Evolutionary conservation across 805 yeast genomes (phyloP).

Genomic region (Jamesozyma lodderae): DNA sequence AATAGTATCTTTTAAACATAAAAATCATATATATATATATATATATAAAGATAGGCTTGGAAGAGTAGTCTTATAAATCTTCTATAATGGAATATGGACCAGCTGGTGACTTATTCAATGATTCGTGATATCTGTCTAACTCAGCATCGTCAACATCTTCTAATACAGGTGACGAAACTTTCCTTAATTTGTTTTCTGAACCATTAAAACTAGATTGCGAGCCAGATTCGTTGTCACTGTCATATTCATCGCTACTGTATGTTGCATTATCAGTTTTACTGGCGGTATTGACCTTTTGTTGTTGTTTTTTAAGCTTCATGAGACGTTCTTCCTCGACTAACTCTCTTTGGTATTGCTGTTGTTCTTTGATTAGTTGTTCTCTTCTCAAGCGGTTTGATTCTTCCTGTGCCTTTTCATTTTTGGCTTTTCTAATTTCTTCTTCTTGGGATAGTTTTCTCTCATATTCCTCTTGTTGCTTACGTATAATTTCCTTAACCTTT

Average conservation of each 20-base stretch:
- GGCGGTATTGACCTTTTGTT: background rate
- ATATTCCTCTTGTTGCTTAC: background rate
- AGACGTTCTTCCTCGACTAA: conserved; percentile 10
- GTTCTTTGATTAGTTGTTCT: conserved; percentile 5
- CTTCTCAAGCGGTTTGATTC: conserved; percentile 2
- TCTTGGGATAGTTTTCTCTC: conserved; percentile 3
- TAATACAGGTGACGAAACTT: conserved; percentile 16
- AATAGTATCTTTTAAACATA: too few species aligned
- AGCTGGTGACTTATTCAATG: conserved; percentile 18
- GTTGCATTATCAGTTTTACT: background rate
- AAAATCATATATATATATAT: too few species aligned
- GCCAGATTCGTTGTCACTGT: background rate
- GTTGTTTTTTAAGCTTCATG: conserved; percentile 2
- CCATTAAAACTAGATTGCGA: background rate
- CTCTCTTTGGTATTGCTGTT: conserved; percentile 8
- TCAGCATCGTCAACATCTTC: conserved; percentile 32
- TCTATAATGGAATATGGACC: conserved; percentile 24
- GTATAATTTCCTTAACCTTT: background rate
- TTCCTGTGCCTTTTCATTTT: conserved; percentile 1
- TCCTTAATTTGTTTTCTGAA: conserved; percentile 1
- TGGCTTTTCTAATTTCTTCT: background rate
- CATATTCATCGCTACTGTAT: conserved; percentile 1
- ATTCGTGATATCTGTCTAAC: conserved; percentile 19
- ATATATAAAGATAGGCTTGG: background rate
- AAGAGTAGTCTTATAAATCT: conserved; percentile 15